Evolutionary conservation across 345 rosid genomes (phyloP), one percentile per base, ranked within the genome.

Genomic region (Hypericum androsaemum): DNA sequence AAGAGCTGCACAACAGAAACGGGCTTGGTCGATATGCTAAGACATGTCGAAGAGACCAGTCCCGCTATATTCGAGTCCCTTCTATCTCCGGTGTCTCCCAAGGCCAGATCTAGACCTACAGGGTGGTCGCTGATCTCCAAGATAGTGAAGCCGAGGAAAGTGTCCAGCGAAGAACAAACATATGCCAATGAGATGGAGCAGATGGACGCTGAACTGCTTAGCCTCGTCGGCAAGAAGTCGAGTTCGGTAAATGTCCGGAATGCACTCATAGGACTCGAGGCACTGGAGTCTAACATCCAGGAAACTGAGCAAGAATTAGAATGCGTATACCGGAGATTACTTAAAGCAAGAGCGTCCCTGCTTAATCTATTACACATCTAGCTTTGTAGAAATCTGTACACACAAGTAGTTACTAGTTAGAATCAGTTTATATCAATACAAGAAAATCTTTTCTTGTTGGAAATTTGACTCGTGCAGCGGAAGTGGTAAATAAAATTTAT

Each of bases 311-410:
- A 58, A 17, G 63, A 41, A 39, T 22, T 60, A 41, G 64, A 63
- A 13, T 37, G 60, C 22, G 46, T 53, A 16, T 71, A 50, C 22
- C 48, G 72, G 63, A 36, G 12, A 15, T 57, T 60, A 15, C 38
- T 71, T 10, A 66, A 63, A 12, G 52, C 57, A 10, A 10, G 60
- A 45, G 57, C 64, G 5, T 50, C 59, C 32, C 56, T 61, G 46
- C 63, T 61, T 50, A 67, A 61, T 44, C 40, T 61, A 22, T 22
- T 22, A 4, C 32, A 22, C 32, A 22, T 1, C 32, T 22, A 22
- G 32, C 32, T 22, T 22, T 22, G 32, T 22, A 22, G 32, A 22
- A 1, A 22, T 4, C 32, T 22, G 32, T 22, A 22, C 32, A 22
- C 32, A 22, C 32, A 1, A 22, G 32, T 22, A 22, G 32, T 22